Conservation (phyloP, 805 yeast genomes). For the Starmerella bombicola region DNA sequence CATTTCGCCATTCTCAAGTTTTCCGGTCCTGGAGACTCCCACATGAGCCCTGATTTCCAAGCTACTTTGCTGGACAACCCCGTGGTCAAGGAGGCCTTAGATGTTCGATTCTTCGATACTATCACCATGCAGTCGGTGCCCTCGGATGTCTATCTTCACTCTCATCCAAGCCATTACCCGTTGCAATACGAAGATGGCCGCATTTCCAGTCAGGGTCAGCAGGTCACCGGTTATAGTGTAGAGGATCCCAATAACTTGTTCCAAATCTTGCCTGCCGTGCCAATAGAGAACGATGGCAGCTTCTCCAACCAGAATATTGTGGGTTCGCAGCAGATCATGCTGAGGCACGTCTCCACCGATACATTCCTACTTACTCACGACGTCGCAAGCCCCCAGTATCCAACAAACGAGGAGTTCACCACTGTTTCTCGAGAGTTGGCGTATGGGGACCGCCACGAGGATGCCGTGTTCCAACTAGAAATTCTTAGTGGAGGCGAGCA, state of each 20-base stretch:
- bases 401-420: constrained; percentile 64
- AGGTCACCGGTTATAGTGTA: constrained; percentile 72
- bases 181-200: constrained; percentile 93
- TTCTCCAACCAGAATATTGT: constrained; percentile 29
- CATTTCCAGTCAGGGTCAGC: constrained; percentile 88
- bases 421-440: constrained; percentile 63
- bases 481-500: constrained; percentile 23
- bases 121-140: constrained; percentile 61
- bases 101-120: constrained; percentile 48
- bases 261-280: constrained; percentile 28
- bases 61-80: constrained; percentile 64
- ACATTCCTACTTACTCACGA: constrained; percentile 74
- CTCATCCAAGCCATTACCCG: constrained; percentile 77
- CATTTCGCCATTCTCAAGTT: constrained; percentile 66
- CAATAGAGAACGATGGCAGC: constrained; percentile 30
- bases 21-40: constrained; percentile 88
- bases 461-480: constrained; percentile 57
- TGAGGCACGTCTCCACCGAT: constrained; percentile 58
- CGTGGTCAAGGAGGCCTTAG: constrained; percentile 53
- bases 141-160: constrained; percentile 53
- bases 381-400: constrained; percentile 61
- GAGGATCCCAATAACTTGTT: constrained; percentile 82
- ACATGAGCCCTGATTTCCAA: constrained; percentile 81
- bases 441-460: constrained; percentile 62
- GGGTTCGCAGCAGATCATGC: constrained; percentile 55